Evolutionary conservation across 2,329 filamentous ascomycete genomes (phyloP), one percentile per base, ranked within the genome.

Genomic region (Aurifilum marmelostoma): DNA sequence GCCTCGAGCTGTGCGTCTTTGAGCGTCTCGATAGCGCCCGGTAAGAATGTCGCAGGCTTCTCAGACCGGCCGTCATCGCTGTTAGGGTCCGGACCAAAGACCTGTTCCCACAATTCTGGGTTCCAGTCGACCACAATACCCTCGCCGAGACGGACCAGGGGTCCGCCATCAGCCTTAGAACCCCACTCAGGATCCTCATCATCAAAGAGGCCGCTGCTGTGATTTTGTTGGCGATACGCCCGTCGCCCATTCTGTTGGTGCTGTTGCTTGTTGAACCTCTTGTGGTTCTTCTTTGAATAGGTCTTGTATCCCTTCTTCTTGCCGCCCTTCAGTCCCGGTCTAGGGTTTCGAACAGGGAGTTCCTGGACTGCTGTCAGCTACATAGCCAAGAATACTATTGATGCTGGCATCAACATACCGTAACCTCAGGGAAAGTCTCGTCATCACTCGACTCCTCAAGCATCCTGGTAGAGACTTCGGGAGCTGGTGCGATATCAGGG

Each of bases 61-160:
- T 88, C 86, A 41, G 85, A 76, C 12, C 86, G 83, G 56, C 85
- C 80, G 8, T 81, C 77, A 4, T 82, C 77, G 14, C 81, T 73
- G 76, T 41, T 73, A 72, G 67, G 74, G 72, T 72, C 78, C n/a
- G 79, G 79, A 58, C 82, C 82, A 75, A 97, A 98, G 29, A 97
- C 83, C 21, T 83, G 83, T 24, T 95, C 89, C 77, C 88, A 91
- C 7, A 89, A 89, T 9, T 90, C 84, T 9, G 88, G 82, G 58
- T 84, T 87, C 94, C 95, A 99, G 74, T 98, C 94, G 14, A 97
- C 87, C 7, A 98, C 84, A 62, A 99, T 89, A 32, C 88, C 92
- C 79, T 99, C 96, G 64, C 92, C 91, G 34, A 95, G 86, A 47
- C 92, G 88, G 73, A 98, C 86, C 54, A 97, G 82, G 0, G 91